Conservation (phyloP, 202 grass and related monocot genomes). For the Schoenoplectus triqueter region DNA sequence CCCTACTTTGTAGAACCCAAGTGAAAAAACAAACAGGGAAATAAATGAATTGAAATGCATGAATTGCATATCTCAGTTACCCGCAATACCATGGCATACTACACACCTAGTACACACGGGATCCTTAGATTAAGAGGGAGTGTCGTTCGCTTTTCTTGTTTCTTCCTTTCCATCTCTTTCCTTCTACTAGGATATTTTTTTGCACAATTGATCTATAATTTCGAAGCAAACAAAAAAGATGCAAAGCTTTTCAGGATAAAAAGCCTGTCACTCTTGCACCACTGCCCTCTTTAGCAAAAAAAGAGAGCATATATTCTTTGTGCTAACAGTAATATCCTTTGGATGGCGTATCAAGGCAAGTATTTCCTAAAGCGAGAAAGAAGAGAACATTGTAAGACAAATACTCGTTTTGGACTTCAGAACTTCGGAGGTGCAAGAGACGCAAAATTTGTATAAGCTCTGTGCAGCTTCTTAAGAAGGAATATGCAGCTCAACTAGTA, state of each 20-base stretch:
- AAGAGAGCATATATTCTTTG: conserved; percentile 37
- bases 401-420: neutral
- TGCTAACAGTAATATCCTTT: conserved; percentile 38
- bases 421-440: neutral
- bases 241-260: conserved; percentile 53
- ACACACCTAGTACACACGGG: neutral
- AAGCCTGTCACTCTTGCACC: conserved; percentile 42
- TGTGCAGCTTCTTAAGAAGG: neutral
- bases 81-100: no score
- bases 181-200: neutral
- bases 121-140: neutral
- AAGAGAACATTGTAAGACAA: conserved; percentile 33
- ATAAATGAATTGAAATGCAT: no score
- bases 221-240: conserved; percentile 64
- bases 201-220: conserved; percentile 49
- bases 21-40: no score
- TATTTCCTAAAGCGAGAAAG: conserved; percentile 33
- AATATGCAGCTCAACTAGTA: conserved; percentile 8
- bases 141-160: neutral
- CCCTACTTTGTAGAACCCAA: no score
- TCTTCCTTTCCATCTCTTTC: conserved; percentile 23
- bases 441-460: neutral
- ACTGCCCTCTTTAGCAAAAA: conserved; percentile 22
- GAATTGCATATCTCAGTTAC: no score
- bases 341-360: conserved; percentile 33